Percentiles rank a stretch among this genome's conserved stretches.
Evolutionary conservation across 345 rosid genomes (phyloP).

Genomic region (Excoecaria cochinchinensis): DNA sequence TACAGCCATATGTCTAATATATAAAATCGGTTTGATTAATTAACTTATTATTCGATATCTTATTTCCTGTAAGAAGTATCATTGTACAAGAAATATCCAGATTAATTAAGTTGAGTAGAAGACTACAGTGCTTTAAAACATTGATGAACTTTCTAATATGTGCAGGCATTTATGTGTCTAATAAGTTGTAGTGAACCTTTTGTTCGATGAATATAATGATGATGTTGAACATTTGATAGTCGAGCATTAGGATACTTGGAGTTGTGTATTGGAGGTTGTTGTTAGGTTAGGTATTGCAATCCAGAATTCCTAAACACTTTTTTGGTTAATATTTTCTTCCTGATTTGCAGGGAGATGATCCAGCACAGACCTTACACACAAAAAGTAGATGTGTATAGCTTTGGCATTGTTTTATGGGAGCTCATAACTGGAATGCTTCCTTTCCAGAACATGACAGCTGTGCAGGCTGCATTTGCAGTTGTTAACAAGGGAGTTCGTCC

Average conservation of each 20-base stretch:
- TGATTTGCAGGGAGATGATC: constrained; percentile 30
- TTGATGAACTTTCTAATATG: background rate
- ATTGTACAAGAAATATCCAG: background rate
- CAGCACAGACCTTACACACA: constrained; percentile 36
- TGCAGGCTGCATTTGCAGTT: constrained; percentile 37
- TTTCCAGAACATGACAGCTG: constrained; percentile 37
- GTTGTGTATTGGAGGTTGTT: background rate
- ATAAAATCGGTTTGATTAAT: background rate
- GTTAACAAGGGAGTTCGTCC: constrained; percentile 34
- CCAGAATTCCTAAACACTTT: background rate
- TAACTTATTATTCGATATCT: too few relatives aligned
- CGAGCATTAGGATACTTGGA: background rate
- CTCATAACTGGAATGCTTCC: constrained; percentile 33
- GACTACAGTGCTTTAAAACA: background rate
- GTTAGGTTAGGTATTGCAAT: background rate
- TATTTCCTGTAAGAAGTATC: background rate
- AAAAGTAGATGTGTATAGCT: constrained; percentile 35
- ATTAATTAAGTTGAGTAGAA: background rate
- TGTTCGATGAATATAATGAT: background rate
- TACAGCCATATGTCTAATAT: background rate
- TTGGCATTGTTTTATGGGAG: constrained; percentile 37
- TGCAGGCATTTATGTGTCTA: background rate
- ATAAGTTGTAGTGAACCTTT: background rate
- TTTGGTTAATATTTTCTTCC: background rate
- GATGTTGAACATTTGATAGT: background rate